Percentiles rank a stretch among this genome's conserved stretches.
Conservation (phyloP, 2,329 filamentous ascomycete species). For the Paraphaeosphaeria minitans region DNA sequence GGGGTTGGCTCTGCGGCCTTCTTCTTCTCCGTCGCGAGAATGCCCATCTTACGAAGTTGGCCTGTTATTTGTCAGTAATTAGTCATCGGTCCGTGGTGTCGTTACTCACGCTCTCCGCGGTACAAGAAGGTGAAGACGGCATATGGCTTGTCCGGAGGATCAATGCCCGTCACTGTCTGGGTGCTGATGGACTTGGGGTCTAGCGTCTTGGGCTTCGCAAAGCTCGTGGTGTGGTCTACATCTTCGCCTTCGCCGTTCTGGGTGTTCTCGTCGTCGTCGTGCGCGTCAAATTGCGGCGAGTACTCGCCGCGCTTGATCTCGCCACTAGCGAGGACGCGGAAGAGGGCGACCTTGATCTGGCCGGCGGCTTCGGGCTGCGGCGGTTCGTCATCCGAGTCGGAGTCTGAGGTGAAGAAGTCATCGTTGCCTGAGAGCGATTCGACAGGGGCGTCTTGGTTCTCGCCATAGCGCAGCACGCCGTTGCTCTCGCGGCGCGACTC, state of each 20-base stretch:
- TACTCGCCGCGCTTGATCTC: slow-evolving; percentile 99
- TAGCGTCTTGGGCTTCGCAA: slow-evolving; percentile 92
- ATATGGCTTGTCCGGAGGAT: slow-evolving; percentile 94
- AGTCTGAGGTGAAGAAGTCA: slow-evolving; percentile 66
- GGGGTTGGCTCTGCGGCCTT: slow-evolving; percentile 63
- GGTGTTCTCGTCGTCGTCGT: slow-evolving; percentile 81
- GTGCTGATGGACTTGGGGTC: slow-evolving; percentile 98
- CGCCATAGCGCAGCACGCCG: slow-evolving; percentile 78
- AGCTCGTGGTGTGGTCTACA: slow-evolving; percentile 95
- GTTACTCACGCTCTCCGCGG: slow-evolving; percentile 81
- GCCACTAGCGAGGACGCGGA: slow-evolving; percentile 90
- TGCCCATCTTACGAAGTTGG: slow-evolving; percentile 96
- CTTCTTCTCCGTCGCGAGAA: slow-evolving; percentile 71
- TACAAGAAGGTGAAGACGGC: slow-evolving; percentile 98
- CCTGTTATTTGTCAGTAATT: slow-evolving; percentile 57
- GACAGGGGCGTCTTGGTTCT: slow-evolving; percentile 74
- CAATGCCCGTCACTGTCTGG: slow-evolving; percentile 97
- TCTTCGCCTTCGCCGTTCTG: slow-evolving; percentile 71
- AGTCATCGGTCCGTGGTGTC: neutral
- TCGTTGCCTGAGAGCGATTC: slow-evolving; percentile 76
- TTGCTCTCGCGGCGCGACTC: slow-evolving; percentile 49
- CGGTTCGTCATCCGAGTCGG: slow-evolving; percentile 78
- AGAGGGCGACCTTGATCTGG: slow-evolving; percentile 97
- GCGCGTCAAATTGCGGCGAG: slow-evolving; percentile 94
- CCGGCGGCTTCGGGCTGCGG: slow-evolving; percentile 88